Evolutionary conservation across 148 eudicot genomes (phyloP).

Genomic region (Cornus suecica): DNA sequence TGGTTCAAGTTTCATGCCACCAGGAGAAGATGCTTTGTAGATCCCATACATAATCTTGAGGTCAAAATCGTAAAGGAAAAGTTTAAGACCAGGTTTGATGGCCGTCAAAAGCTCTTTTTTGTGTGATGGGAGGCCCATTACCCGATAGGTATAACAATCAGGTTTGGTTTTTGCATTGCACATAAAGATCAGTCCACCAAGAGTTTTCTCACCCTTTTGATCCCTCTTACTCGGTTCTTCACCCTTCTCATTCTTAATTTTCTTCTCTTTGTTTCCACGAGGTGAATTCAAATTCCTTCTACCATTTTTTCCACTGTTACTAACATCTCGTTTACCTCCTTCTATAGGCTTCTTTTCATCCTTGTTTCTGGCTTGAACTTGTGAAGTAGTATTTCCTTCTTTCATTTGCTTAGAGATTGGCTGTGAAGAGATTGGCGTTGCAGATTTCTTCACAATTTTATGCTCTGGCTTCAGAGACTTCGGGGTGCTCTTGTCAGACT

Average conservation of each 20-base stretch:
- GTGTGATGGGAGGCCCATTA: conserved; percentile 58
- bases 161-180: conserved; percentile 75
- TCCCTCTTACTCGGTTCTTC: conserved; percentile 17
- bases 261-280: conserved; percentile 17
- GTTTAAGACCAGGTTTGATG: conserved; percentile 63
- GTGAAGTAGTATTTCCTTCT: conserved; percentile 20
- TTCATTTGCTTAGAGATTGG: conserved; percentile 22
- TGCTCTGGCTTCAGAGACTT: conserved; percentile 32
- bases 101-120: conserved; percentile 57
- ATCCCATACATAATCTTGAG: conserved; percentile 66
- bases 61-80: conserved; percentile 79
- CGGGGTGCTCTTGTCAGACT: conserved; percentile 22
- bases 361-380: conserved; percentile 18
- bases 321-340: conserved; percentile 3
- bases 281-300: not conserved
- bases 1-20: conserved; percentile 81
- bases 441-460: conserved; percentile 27
- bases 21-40: conserved; percentile 58
- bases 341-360: conserved; percentile 19
- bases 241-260: conserved; percentile 5
- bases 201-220: conserved; percentile 18
- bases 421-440: conserved; percentile 12
- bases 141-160: conserved; percentile 61
- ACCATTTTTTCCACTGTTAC: conserved; percentile 6
- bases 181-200: conserved; percentile 76